phyloP scores from a whole-genome alignment of 176 grass and related monocot species.

The Hordeum marinum region DNA sequence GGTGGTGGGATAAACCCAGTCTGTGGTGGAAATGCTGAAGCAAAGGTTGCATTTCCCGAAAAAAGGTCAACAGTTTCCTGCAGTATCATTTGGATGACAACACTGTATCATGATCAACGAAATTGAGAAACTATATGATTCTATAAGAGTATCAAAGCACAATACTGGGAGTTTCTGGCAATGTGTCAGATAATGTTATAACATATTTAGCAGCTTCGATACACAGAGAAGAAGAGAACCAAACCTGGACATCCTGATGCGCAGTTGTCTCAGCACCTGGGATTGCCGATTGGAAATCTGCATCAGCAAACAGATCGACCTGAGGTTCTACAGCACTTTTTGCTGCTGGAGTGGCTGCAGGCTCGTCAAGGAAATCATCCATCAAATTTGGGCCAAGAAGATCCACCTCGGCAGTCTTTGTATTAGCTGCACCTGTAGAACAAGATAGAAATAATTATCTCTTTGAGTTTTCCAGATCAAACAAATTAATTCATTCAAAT shows the following conservation, averaged over 20 bases:
- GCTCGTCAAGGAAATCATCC: constrained; percentile 57
- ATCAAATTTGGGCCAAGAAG: constrained; percentile 84
- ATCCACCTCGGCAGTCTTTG: constrained; percentile 49
- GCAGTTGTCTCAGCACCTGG: constrained; percentile 35
- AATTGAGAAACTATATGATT: constrained; percentile 10
- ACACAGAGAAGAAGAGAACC: constrained; percentile 3
- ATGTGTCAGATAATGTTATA: neutral
- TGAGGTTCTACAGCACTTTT: constrained; percentile 43
- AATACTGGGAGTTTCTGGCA: neutral
- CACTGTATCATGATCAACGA: constrained; percentile 2
- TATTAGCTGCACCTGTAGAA: constrained; percentile 51
- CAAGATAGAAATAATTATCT: constrained; percentile 10
- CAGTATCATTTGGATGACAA: constrained; percentile 33
- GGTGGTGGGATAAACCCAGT: constrained; percentile 39
- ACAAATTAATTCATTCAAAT: neutral
- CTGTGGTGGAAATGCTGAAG: constrained; percentile 47
- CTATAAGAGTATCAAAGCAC: neutral
- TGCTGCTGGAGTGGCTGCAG: constrained; percentile 40
- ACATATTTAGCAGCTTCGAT: constrained; percentile 6
- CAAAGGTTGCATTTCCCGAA: constrained; percentile 29
- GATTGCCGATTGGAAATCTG: constrained; percentile 73
- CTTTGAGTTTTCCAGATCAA: neutral
- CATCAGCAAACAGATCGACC: constrained; percentile 86
- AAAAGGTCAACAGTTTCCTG: constrained; percentile 62
- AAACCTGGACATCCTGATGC: constrained; percentile 51